Evolutionary conservation across 768 basidiomycete species (phyloP), one percentile per base, ranked within the genome.

Genomic region (Boletales sp.): DNA sequence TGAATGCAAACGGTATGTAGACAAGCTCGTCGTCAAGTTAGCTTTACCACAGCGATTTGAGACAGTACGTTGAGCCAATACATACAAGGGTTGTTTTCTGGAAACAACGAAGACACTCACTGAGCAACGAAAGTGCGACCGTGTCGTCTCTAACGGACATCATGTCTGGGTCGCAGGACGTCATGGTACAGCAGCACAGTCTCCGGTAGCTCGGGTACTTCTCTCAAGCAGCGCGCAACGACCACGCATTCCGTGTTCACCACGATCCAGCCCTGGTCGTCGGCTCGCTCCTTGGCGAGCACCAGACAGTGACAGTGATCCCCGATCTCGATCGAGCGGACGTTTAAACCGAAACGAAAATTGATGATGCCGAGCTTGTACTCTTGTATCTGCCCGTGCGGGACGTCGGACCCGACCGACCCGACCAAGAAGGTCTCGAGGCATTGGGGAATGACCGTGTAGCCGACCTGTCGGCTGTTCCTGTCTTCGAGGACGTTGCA

Each of bases 241-340:
- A 57, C 10, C 3, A 57, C 50, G 12, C 50, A 57, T n/a, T 57
- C 55, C 2, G 56, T 53, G 40, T 57, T 57, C 45, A 56, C 42
- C 48, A 51, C 30, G 19, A 35, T n/a, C 55, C 55, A 57, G 19
- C 55, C 54, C 35, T 38, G 38, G 17, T 56, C 55, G 24, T 27
- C 54, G 6, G 37, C n/a, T 27, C 37, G 54, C 38, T 35, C 34
- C 13, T 18, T 44, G 15, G 55, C 45, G 12, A 56, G 48, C 7
- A 56, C 12, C 3, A 56, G 19, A 37, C 55, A 56, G 15, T 55
- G 54, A 9, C 54, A 56, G 34, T 51, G 34, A 2, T 56, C 55
- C 3, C 15, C 30, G 4, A 17, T n/a, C 12, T 40, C 24, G 5
- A 51, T 45, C 8, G n/a, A 5, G 4, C 30, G 32, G 14, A 13